phyloP scores from a whole-genome alignment of 208 protist genomes.

The Trichomonas gallinae region DNA sequence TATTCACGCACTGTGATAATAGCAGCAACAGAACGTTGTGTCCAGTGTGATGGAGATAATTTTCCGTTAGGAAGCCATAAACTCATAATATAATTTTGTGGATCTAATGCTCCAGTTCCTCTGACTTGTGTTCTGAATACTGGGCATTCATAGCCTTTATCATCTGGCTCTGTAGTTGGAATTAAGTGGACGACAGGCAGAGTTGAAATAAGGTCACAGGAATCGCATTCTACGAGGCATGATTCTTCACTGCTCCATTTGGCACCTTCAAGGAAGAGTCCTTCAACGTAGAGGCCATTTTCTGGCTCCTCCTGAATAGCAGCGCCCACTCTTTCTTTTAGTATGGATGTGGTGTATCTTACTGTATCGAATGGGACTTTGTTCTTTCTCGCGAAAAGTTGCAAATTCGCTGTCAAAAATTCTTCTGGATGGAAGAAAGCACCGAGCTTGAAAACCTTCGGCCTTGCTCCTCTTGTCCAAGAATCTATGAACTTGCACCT shows the following conservation, averaged over 20 bases:
- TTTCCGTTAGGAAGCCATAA: background rate
- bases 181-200: constrained; percentile 95
- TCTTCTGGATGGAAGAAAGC: constrained; percentile 93
- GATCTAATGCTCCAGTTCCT: background rate
- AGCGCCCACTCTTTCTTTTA: constrained; percentile 43
- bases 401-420: constrained; percentile 95
- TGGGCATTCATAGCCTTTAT: background rate
- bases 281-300: constrained; percentile 80
- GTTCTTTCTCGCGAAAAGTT: constrained; percentile 84
- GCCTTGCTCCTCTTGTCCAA: constrained; percentile 51
- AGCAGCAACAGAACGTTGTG: background rate
- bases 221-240: constrained; percentile 72
- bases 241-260: constrained; percentile 65
- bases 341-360: background rate
- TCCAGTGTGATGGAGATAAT: background rate
- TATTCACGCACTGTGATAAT: background rate
- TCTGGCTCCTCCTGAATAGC: constrained; percentile 48
- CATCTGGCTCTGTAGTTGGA: constrained; percentile 41
- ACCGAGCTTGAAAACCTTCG: constrained; percentile 61
- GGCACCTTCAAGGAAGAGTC: constrained; percentile 81
- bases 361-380: constrained; percentile 73
- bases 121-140: constrained; percentile 1
- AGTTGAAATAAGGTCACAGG: constrained; percentile 75
- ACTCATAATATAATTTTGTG: background rate
- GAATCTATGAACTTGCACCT: constrained; percentile 73